Percentiles rank a stretch among this genome's conserved stretches.
phyloP scores from a whole-genome alignment of 2,329 filamentous ascomycete genomes.

The Diaporthe citri region DNA sequence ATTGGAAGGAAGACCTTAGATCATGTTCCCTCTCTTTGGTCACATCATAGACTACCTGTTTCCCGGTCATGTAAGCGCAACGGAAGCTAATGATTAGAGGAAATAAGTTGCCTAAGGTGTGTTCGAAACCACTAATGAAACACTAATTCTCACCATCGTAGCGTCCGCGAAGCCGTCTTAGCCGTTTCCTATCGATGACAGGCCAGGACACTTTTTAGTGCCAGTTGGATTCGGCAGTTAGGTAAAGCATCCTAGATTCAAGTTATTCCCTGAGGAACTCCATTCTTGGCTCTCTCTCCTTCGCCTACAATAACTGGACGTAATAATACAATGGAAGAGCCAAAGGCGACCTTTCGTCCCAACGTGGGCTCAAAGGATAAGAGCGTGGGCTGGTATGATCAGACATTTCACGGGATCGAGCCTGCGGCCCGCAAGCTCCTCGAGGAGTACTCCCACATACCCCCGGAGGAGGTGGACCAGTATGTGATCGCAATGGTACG shows the following conservation, averaged over 20 bases:
- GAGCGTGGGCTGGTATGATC: constrained; percentile 34
- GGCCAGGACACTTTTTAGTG: neutral
- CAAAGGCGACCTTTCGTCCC: neutral
- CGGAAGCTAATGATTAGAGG: constrained; percentile 7
- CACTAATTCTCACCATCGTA: neutral
- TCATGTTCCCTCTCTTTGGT: neutral
- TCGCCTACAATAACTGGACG: neutral
- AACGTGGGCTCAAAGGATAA: constrained; percentile 16
- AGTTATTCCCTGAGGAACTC: neutral
- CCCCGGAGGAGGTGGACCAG: constrained; percentile 42
- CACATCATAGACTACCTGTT: neutral
- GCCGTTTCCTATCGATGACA: constrained; percentile 1
- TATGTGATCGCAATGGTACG: constrained; percentile 43
- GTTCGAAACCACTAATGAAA: constrained; percentile 17
- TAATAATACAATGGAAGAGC: neutral
- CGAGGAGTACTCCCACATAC: constrained; percentile 43
- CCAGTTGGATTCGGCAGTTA: neutral
- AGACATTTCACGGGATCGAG: neutral
- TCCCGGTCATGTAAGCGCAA: neutral
- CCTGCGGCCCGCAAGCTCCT: constrained; percentile 42
- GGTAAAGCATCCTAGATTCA: neutral
- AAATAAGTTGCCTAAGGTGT: neutral
- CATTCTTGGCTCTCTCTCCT: neutral
- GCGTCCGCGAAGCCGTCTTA: neutral
- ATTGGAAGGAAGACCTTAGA: neutral